Base-by-base conservation (phyloP, 192 early-diverging fungal genomes). In the Spinellus fusiger region DNA sequence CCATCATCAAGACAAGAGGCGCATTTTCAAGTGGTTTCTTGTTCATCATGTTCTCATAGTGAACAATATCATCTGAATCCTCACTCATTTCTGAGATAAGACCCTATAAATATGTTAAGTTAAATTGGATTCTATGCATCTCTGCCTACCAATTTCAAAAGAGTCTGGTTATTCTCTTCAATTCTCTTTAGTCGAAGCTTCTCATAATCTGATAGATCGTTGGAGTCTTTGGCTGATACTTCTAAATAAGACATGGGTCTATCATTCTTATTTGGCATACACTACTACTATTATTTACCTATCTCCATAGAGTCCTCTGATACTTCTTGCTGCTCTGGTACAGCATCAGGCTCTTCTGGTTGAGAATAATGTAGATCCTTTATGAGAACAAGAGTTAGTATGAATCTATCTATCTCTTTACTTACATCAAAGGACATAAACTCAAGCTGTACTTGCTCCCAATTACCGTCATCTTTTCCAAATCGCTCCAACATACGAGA, bases 401-500 rank as follows among this genome's bases (percentile, higher is more conserved):
- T 12, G 12, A 33, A 50, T 31, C 34, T 50, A 40, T 48, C 5
- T 61, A 22, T 44, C 15, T 44, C 13, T n/a, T 44, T 3, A 50
- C 47, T 9, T 61, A 65, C 64, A 37, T 70, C 63, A 3, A 26
- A 20, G 22, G 47, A 60, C 31, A 54, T 69, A 54, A 89, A 81
- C 0, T 66, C 66, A 10, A 92, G 70, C 10, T 75, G 70, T 10
- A 90, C 73, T 52, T 91, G 83, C 64, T 92, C 88, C 91, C 91
- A 95, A 54, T 88, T 86, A 33, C 79, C 69, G 26, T 76, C 79
- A 70, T 95, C 90, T 32, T 74, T 78, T 25, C 93, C 93, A 75
- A 95, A 95, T 13, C 93, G 81, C 68, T 95, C 90, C 1, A 94
- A 86, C 86, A 93, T 87, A 23, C 90, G 77, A 1, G 92, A 93